Evolutionary conservation across 345 rosid genomes (phyloP).

Genomic region (Combretum micranthum): DNA sequence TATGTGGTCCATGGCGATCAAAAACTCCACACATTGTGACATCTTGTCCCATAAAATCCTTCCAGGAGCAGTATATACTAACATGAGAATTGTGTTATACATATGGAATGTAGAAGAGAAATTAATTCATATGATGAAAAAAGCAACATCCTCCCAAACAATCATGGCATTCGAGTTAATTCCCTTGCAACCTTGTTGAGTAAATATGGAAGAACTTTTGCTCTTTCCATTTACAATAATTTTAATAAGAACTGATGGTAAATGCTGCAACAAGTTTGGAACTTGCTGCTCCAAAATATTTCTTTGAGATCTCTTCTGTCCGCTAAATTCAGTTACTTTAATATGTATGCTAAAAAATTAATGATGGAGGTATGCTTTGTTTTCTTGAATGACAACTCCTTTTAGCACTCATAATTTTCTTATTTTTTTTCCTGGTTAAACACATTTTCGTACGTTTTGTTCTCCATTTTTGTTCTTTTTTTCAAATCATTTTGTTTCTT

Average conservation of each 20-base stretch:
- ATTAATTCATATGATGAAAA: slow-evolving; percentile 7
- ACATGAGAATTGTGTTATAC: no score
- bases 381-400: no score
- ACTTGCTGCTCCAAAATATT: slow-evolving; percentile 26
- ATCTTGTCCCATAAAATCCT: slow-evolving; percentile 23
- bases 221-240: slow-evolving; percentile 62
- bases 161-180: slow-evolving; percentile 85
- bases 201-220: slow-evolving; percentile 64
- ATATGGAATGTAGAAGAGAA: background rate
- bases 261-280: slow-evolving; percentile 36
- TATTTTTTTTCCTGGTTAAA: no score
- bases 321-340: no score
- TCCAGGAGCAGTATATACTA: slow-evolving; percentile 58
- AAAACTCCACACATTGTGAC: slow-evolving; percentile 89
- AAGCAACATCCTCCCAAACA: slow-evolving; percentile 73
- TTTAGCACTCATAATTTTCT: no score
- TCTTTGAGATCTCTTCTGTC: no score
- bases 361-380: no score
- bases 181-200: slow-evolving; percentile 90
- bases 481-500: no score
- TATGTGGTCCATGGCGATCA: slow-evolving; percentile 96
- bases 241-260: slow-evolving; percentile 54
- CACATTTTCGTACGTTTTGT: no score
- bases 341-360: no score
- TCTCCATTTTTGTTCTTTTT: no score